phyloP scores from a whole-genome alignment of 139 green algal genomes.

The Auxenochlorella pyrenoidosa region DNA sequence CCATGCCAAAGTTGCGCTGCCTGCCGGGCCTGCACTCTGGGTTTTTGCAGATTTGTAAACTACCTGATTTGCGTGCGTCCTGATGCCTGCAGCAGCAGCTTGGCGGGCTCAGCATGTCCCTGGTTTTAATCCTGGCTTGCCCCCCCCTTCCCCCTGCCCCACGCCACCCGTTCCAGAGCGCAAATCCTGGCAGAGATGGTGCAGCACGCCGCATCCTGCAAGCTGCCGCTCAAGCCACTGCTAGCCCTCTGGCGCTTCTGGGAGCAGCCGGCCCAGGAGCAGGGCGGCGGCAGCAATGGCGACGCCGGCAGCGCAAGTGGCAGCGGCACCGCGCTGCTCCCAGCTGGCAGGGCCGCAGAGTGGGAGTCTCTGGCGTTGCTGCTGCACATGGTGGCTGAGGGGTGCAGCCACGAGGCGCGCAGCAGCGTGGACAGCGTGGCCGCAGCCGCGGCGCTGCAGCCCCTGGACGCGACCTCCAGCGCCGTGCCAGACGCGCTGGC shows the following conservation, averaged over 20 bases:
- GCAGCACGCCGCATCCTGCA: neutral
- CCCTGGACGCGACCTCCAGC: neutral
- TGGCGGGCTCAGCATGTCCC: too few relatives aligned
- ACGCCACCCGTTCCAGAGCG: neutral
- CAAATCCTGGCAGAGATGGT: neutral
- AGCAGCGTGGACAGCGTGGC: neutral
- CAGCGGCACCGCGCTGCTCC: neutral
- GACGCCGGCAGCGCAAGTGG: neutral
- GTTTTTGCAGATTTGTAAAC: neutral
- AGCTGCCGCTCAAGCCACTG: neutral
- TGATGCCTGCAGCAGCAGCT: too few relatives aligned
- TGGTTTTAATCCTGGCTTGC: too few relatives aligned
- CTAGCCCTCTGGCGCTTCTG: conserved; percentile 26
- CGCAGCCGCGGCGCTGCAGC: neutral
- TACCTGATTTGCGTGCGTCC: neutral
- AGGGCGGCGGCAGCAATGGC: neutral
- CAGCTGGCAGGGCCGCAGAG: neutral
- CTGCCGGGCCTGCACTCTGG: too few relatives aligned
- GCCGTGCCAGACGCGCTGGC: conserved; percentile 8
- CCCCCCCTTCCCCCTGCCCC: neutral
- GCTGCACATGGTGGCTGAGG: conserved; percentile 29
- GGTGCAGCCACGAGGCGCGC: neutral
- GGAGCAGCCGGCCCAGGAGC: conserved; percentile 5
- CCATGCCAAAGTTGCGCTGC: too few relatives aligned
- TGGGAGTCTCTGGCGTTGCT: conserved; percentile 9